Percentiles rank a stretch among this genome's conserved stretches.
Evolutionary conservation across 1,139 yeast species (phyloP).

Genomic region (Yamadazyma membranifaciens): DNA sequence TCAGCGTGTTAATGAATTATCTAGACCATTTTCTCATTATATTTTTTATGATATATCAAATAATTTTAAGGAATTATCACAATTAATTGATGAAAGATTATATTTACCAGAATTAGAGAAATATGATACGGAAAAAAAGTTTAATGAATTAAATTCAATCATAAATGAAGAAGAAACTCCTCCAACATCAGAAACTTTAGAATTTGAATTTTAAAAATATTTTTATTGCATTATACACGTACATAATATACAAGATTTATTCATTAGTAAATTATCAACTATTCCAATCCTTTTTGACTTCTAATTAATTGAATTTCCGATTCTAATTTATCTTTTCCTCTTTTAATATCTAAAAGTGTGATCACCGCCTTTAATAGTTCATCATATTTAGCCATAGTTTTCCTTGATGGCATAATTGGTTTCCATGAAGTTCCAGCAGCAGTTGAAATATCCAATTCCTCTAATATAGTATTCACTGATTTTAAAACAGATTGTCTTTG

Average conservation of each 20-base stretch:
- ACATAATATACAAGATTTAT: neutral
- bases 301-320: slow-evolving; percentile 69
- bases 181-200: slow-evolving; percentile 5
- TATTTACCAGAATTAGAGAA: slow-evolving; percentile 12
- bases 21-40: slow-evolving; percentile 12
- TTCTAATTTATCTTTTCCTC: slow-evolving; percentile 82
- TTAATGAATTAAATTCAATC: slow-evolving; percentile 6
- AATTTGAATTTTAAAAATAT: slow-evolving; percentile 7
- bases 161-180: neutral
- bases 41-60: slow-evolving; percentile 11
- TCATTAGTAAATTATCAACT: neutral
- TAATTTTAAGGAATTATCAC: slow-evolving; percentile 12
- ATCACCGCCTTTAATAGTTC: slow-evolving; percentile 70
- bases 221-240: slow-evolving; percentile 2
- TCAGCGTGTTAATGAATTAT: slow-evolving; percentile 9
- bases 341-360: slow-evolving; percentile 77
- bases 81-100: slow-evolving; percentile 9
- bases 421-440: slow-evolving; percentile 53
- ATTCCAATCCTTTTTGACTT: slow-evolving; percentile 37
- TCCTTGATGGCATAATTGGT: slow-evolving; percentile 88
- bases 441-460: slow-evolving; percentile 75
- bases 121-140: slow-evolving; percentile 7
- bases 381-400: slow-evolving; percentile 78
- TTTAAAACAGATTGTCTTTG: slow-evolving; percentile 65
- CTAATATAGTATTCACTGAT: slow-evolving; percentile 68